Conservation (phyloP, 768 basidiomycete species). For the Kondoa subrosea region DNA sequence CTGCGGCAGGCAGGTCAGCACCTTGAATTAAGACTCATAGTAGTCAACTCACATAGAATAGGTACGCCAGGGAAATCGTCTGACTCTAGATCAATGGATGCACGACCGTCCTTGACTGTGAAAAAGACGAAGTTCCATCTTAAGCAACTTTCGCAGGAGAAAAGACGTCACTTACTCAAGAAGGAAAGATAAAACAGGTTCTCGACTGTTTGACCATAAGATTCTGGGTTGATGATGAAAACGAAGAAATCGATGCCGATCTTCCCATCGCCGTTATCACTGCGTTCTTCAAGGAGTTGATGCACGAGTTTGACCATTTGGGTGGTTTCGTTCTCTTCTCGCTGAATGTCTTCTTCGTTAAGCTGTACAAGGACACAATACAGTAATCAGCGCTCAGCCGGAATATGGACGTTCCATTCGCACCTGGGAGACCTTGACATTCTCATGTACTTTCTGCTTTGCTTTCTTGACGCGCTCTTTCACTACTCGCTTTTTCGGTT, state of each 20-base stretch:
- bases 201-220: conserved; percentile 87
- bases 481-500: conserved; percentile 53
- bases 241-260: conserved; percentile 57
- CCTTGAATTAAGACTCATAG: not conserved
- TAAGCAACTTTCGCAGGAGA: not conserved
- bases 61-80: not conserved
- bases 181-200: conserved; percentile 93
- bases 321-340: conserved; percentile 74
- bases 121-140: not conserved
- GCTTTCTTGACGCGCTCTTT: conserved; percentile 23
- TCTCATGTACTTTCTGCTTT: conserved; percentile 28
- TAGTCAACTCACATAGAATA: not conserved
- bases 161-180: conserved; percentile 36
- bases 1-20: not conserved
- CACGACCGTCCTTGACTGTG: not conserved
- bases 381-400: not conserved
- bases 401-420: conserved; percentile 3
- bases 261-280: conserved; percentile 31
- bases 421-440: conserved; percentile 43
- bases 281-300: conserved; percentile 38
- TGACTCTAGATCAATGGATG: not conserved
- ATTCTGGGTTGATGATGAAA: conserved; percentile 73
- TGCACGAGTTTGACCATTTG: conserved; percentile 63
- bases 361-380: conserved; percentile 31
- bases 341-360: conserved; percentile 60